Evolutionary conservation across 2,329 filamentous ascomycete species (phyloP).

Genomic region (Colletotrichum phormii): DNA sequence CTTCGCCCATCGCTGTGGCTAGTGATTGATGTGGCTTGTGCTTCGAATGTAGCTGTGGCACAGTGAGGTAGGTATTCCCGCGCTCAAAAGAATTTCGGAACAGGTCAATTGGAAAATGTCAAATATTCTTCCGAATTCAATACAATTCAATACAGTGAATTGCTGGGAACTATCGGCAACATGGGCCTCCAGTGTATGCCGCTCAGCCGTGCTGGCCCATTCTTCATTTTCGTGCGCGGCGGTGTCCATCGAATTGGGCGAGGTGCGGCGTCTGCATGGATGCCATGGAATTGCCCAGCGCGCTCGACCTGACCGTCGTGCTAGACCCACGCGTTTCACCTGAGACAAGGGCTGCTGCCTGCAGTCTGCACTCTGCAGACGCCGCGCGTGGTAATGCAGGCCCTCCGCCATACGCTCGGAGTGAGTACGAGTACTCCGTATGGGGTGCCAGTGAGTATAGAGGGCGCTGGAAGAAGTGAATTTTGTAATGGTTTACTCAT

Average conservation of each 20-base stretch:
- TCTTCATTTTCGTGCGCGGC: not conserved
- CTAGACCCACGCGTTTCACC: constrained; percentile 25
- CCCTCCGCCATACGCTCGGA: not conserved
- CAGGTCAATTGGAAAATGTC: constrained; percentile 4
- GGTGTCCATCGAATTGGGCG: not conserved
- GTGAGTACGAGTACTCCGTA: not conserved
- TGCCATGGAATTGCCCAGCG: constrained; percentile 12
- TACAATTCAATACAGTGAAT: not conserved
- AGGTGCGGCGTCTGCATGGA: not conserved
- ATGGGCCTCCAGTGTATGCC: not conserved
- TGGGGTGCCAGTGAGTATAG: not conserved
- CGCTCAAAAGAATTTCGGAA: not conserved
- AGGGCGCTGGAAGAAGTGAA: not conserved
- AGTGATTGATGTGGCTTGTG: not conserved
- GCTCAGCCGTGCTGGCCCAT: constrained; percentile 5
- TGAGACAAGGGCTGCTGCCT: constrained; percentile 31
- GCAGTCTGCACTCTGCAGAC: constrained; percentile 3
- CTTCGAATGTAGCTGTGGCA: not conserved
- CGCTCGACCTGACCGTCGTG: constrained; percentile 10
- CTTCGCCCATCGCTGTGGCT: not conserved
- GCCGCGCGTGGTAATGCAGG: constrained; percentile 23
- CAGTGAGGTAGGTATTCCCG: not conserved
- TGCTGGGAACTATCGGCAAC: not conserved
- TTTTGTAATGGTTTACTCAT: not conserved
- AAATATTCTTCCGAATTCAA: not conserved